Percentiles rank a stretch among this genome's conserved stretches.
These are phyloP conservation scores for Phytopythium mirpurense DNA, from an alignment of 352 stramenopile species.

Conservation along the genomic window DNA sequence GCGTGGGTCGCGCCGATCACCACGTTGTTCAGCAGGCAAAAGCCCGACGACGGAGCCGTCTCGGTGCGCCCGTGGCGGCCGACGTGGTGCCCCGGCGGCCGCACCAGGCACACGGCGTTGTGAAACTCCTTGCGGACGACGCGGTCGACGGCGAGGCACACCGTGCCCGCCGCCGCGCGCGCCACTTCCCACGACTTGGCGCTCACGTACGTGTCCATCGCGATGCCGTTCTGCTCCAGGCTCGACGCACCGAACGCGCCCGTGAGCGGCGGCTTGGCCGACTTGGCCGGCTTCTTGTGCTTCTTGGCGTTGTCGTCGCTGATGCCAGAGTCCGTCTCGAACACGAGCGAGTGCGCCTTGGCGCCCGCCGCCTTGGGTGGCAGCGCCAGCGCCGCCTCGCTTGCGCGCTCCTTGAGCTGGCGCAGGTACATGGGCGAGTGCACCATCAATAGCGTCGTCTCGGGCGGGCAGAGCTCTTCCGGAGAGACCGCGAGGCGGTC, in stretches of 20 bases:
- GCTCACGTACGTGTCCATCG: conserved; percentile 84
- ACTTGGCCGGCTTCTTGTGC: conserved; percentile 26
- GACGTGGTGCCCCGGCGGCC: conserved; percentile 92
- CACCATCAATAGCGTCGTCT: conserved; percentile 77
- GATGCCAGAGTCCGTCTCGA: conserved; percentile 73
- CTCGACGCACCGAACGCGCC: conserved; percentile 69
- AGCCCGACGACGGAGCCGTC: conserved; percentile 85
- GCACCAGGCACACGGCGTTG: conserved; percentile 83
- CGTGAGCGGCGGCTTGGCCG: conserved; percentile 34
- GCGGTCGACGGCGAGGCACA: conserved; percentile 76
- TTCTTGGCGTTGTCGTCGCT: conserved; percentile 32
- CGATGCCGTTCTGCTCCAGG: conserved; percentile 55
- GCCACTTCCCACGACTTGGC: conserved; percentile 83
- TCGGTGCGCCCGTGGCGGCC: conserved; percentile 68
- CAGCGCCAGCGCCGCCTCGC: conserved; percentile 38
- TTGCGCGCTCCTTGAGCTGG: conserved; percentile 61
- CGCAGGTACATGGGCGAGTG: conserved; percentile 78
- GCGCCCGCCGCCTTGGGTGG: conserved; percentile 26
- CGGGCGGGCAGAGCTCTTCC: conserved; percentile 64
- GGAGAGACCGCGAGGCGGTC: conserved; percentile 60
- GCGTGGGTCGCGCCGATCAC: conserved; percentile 98
- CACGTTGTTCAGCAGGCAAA: conserved; percentile 99
- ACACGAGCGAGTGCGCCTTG: conserved; percentile 51
- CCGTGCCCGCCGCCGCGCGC: conserved; percentile 66
- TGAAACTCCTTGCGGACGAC: conserved; percentile 76